phyloP scores from a whole-genome alignment of 192 early-diverging fungal genomes.

The Dissophora globulifera region DNA sequence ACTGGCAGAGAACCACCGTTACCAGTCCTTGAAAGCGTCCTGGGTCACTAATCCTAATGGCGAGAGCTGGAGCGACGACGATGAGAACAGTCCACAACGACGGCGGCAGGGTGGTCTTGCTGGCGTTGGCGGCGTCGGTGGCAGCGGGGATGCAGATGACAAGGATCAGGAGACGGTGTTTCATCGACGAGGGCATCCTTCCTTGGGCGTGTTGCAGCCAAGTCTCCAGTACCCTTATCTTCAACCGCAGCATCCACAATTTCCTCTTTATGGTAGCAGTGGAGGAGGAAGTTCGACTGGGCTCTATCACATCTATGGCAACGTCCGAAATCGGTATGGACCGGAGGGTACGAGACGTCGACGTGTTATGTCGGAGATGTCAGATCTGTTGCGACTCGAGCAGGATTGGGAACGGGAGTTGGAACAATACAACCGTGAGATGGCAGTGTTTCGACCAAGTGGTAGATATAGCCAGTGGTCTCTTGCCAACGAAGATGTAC shows the following conservation, averaged over 20 bases:
- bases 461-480: too few species aligned
- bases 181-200: background rate
- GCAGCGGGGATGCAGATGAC: conserved; percentile 19
- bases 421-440: conserved; percentile 12
- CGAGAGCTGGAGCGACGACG: conserved; percentile 50
- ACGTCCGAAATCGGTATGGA: conserved; percentile 23
- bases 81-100: conserved; percentile 11
- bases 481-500: too few species aligned
- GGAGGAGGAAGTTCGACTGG: background rate
- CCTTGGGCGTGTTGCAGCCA: conserved; percentile 16
- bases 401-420: conserved; percentile 39
- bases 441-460: background rate
- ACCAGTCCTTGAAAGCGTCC: conserved; percentile 35
- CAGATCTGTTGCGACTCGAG: conserved; percentile 32
- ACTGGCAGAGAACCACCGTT: conserved; percentile 9
- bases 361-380: conserved; percentile 40
- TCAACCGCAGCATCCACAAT: background rate
- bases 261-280: too few species aligned
- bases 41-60: conserved; percentile 45
- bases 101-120: too few species aligned
- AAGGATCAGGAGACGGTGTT: conserved; percentile 24
- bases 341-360: conserved; percentile 12
- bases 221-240: background rate
- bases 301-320: conserved; percentile 34
- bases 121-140: too few species aligned